Percentiles rank a stretch among this genome's conserved stretches.
These are phyloP conservation scores for Trypethelium eluteriae DNA, from an alignment of 495 filamentous ascomycete genomes.

Conservation along the genomic window DNA sequence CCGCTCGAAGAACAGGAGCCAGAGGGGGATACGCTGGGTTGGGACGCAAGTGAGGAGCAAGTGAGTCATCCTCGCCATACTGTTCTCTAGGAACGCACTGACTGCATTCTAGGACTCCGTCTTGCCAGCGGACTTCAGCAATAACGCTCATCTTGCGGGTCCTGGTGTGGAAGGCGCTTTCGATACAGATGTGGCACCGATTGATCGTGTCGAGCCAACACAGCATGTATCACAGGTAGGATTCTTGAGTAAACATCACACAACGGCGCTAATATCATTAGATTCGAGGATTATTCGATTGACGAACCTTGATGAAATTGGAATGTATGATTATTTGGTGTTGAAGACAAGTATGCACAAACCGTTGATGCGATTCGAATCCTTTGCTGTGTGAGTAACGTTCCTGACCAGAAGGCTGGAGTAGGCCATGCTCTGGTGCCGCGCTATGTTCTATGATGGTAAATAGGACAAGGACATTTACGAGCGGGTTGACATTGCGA, in stretches of 20 bases:
- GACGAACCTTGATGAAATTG: conserved; percentile 6
- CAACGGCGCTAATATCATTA: conserved; percentile 26
- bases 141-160: conserved; percentile 29
- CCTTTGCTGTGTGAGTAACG: background rate
- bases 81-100: conserved; percentile 8
- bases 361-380: background rate
- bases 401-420: too few species aligned
- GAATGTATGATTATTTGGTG: background rate
- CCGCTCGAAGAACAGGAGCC: conserved; percentile 67
- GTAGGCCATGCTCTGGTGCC: too few species aligned
- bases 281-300: conserved; percentile 50
- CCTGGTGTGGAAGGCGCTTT: conserved; percentile 16
- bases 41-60: conserved; percentile 61
- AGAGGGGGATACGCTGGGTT: conserved; percentile 60
- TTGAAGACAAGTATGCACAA: background rate
- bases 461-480: too few species aligned
- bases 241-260: background rate
- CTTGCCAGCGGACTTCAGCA: conserved; percentile 35
- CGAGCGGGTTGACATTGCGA: too few species aligned
- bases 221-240: conserved; percentile 56
- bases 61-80: conserved; percentile 36
- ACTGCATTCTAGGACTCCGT: conserved; percentile 23
- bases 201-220: conserved; percentile 52
- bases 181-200: conserved; percentile 29
- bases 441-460: too few species aligned